Percentiles rank a stretch among this genome's conserved stretches.
Conservation (phyloP, 257 asterid genomes). For the Solanum lycopersicoides region DNA sequence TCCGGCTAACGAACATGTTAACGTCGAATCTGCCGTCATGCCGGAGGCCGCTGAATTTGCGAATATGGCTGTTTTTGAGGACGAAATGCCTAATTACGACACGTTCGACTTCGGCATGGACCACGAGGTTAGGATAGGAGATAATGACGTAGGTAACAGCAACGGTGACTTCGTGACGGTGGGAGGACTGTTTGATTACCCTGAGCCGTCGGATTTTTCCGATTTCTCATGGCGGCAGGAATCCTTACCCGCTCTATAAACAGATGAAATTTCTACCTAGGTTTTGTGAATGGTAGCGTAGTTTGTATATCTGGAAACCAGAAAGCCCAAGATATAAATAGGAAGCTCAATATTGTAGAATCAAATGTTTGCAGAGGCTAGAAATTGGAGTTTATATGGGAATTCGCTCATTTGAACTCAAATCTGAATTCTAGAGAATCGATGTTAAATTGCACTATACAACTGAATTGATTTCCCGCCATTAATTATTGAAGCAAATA, state of each 20-base stretch:
- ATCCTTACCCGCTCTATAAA: conserved; percentile 22
- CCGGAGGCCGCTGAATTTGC: not conserved
- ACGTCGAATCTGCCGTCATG: not conserved
- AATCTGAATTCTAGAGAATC: not conserved
- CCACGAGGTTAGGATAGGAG: not conserved
- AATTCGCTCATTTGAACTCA: not conserved
- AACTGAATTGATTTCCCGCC: not conserved
- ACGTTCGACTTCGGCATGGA: conserved; percentile 14
- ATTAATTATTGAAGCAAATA: not conserved
- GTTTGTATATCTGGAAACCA: conserved; percentile 6
- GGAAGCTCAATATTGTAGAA: not conserved
- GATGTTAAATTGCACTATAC: not conserved
- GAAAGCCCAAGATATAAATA: not conserved
- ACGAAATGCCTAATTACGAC: conserved; percentile 19
- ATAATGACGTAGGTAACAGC: not conserved
- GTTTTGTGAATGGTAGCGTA: conserved; percentile 5
- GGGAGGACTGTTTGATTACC: conserved; percentile 21
- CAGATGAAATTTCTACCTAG: not conserved
- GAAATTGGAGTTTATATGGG: not conserved
- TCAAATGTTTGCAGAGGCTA: not conserved
- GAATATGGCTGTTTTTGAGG: conserved; percentile 1
- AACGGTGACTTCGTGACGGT: conserved; percentile 13
- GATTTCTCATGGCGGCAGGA: conserved; percentile 23
- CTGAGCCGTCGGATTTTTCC: conserved; percentile 15
- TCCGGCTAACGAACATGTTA: not conserved